Percentiles rank a stretch among this genome's conserved stretches.
phyloP scores from a whole-genome alignment of 2,329 filamentous ascomycete genomes.

The Aspergillus hiratsukae region DNA sequence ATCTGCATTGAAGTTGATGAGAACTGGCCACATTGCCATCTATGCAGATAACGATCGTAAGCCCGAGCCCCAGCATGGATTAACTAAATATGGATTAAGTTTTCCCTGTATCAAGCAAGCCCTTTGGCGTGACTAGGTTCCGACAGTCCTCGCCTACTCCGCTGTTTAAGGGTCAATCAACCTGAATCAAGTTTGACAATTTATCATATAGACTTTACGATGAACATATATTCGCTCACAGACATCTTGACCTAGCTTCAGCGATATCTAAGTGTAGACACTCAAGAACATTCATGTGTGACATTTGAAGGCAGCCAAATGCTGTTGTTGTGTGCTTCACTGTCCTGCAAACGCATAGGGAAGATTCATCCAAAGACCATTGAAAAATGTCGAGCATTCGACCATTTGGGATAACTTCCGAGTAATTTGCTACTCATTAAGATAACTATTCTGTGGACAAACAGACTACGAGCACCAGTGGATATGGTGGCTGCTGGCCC shows the following conservation, averaged over 20 bases:
- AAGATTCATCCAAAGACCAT: neutral
- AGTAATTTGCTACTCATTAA: neutral
- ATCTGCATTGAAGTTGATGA: neutral
- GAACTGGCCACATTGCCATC: neutral
- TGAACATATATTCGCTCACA: too few relatives aligned
- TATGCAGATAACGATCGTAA: neutral
- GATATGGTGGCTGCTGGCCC: neutral
- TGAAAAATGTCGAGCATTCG: neutral
- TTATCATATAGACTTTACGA: too few relatives aligned
- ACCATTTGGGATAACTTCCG: neutral
- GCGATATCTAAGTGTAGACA: neutral
- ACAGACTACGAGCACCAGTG: neutral
- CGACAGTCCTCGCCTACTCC: too few relatives aligned
- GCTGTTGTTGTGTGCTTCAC: neutral
- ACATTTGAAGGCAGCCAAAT: neutral
- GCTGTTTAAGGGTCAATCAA: too few relatives aligned
- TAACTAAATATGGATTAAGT: neutral
- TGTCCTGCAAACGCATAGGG: neutral
- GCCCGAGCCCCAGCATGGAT: neutral
- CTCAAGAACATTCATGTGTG: neutral
- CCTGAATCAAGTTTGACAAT: neutral
- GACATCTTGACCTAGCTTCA: too few relatives aligned
- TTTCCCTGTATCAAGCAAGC: neutral
- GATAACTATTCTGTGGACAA: neutral
- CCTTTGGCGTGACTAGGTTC: neutral